These are phyloP conservation scores for Sugiyamaella paludigena DNA, from an alignment of 1,139 yeast genomes.

Conservation along the genomic window DNA sequence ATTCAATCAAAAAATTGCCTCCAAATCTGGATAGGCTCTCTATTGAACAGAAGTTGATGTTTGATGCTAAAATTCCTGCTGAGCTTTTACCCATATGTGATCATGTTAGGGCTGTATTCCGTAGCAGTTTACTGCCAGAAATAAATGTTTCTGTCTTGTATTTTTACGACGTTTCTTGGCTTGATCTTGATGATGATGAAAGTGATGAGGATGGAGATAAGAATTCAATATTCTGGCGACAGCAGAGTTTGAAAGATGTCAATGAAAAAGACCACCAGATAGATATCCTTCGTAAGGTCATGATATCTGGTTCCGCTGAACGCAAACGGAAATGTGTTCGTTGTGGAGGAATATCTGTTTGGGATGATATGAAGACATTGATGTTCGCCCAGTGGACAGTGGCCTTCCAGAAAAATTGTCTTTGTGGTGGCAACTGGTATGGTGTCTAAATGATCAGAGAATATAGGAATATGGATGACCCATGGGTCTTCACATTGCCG, in stretches of 20 bases:
- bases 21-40: conserved; percentile 33
- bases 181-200: conserved; percentile 46
- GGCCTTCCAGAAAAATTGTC: conserved; percentile 72
- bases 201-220: conserved; percentile 14
- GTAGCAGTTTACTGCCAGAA: conserved; percentile 30
- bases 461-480: no score
- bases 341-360: conserved; percentile 61
- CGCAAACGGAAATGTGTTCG: conserved; percentile 56
- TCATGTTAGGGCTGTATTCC: conserved; percentile 37
- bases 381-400: conserved; percentile 60
- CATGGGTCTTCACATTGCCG: no score
- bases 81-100: conserved; percentile 43
- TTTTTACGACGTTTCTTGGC: conserved; percentile 72
- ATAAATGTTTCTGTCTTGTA: conserved; percentile 47
- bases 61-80: conserved; percentile 57
- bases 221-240: conserved; percentile 1
- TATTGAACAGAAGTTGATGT: conserved; percentile 64
- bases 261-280: conserved; percentile 19
- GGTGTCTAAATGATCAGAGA: conserved; percentile 4
- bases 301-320: conserved; percentile 30
- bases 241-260: neutral
- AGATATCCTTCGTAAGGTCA: conserved; percentile 35
- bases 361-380: conserved; percentile 34
- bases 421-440: conserved; percentile 77
- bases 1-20: conserved; percentile 34